Evolutionary conservation across 2,329 filamentous ascomycete species (phyloP).

Genomic region (Colletotrichum acutatum): DNA sequence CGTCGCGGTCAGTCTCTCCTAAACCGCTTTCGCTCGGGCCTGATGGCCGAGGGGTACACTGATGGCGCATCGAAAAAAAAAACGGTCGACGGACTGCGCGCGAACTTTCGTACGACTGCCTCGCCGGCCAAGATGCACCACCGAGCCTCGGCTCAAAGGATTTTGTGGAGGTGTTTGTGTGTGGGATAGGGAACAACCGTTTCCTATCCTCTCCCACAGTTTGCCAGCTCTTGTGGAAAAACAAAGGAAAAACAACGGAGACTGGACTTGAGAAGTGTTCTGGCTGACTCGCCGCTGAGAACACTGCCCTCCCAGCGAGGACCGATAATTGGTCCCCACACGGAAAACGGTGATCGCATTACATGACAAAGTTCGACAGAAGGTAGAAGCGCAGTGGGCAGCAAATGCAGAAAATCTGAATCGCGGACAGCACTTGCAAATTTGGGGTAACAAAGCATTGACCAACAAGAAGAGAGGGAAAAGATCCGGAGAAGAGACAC

Average conservation of each 20-base stretch:
- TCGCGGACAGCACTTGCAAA: neutral
- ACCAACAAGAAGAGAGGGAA: neutral
- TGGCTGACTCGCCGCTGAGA: constrained; percentile 3
- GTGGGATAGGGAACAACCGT: neutral
- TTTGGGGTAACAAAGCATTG: neutral
- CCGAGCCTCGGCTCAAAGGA: neutral
- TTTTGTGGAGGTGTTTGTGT: neutral
- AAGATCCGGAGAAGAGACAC: neutral
- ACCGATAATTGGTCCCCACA: neutral
- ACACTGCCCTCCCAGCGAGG: neutral
- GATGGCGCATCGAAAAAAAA: neutral
- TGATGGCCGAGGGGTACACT: neutral
- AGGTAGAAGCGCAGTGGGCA: constrained; percentile 10
- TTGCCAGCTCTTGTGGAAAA: neutral
- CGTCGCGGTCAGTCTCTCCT: neutral
- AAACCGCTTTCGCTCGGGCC: constrained; percentile 24
- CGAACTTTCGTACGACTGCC: constrained; percentile 14
- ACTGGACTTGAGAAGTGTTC: neutral
- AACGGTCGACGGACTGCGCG: neutral
- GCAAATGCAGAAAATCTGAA: constrained; percentile 5
- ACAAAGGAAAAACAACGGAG: neutral
- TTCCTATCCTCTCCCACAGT: neutral
- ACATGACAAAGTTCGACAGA: neutral
- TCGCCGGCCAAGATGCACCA: neutral
- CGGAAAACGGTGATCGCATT: neutral